Evolutionary conservation across 2,329 filamentous ascomycete species (phyloP).

Genomic region (Alternaria consortialis): DNA sequence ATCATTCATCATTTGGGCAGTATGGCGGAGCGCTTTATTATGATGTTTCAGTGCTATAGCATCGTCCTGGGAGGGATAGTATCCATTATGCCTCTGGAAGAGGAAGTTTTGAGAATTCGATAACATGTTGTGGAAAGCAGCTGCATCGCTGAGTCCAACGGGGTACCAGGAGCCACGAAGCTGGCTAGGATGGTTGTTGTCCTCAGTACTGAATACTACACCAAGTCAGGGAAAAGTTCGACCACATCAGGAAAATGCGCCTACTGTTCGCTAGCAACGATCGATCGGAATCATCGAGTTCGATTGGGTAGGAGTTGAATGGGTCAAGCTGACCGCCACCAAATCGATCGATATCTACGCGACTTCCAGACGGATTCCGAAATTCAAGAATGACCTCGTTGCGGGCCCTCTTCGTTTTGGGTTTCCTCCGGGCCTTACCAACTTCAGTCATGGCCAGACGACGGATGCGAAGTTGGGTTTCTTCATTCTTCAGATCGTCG

Average conservation of each 20-base stretch:
- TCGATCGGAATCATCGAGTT: slow-evolving; percentile 34
- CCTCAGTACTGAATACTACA: slow-evolving; percentile 34
- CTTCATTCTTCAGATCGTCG: slow-evolving; percentile 43
- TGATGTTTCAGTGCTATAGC: slow-evolving; percentile 32
- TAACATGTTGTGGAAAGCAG: slow-evolving; percentile 38
- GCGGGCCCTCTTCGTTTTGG: slow-evolving; percentile 36
- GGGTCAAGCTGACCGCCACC: slow-evolving; percentile 37
- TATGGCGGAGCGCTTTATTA: slow-evolving; percentile 32
- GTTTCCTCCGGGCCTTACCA: slow-evolving; percentile 37
- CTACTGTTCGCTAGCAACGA: slow-evolving; percentile 37
- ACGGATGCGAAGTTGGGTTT: slow-evolving; percentile 43
- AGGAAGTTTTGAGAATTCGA: slow-evolving; percentile 41
- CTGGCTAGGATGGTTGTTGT: slow-evolving; percentile 31
- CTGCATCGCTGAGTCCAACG: slow-evolving; percentile 33
- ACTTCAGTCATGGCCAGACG: slow-evolving; percentile 48
- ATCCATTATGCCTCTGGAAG: slow-evolving; percentile 29
- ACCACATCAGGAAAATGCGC: slow-evolving; percentile 7
- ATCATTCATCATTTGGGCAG: slow-evolving; percentile 32
- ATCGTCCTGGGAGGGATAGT: slow-evolving; percentile 32
- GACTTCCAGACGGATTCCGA: slow-evolving; percentile 18
- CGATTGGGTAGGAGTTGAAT: slow-evolving; percentile 37
- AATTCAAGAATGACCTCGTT: slow-evolving; percentile 43
- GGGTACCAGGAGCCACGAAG: slow-evolving; percentile 40
- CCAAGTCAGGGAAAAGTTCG: slow-evolving; percentile 19
- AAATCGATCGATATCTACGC: slow-evolving; percentile 27